Base-by-base conservation (phyloP, 2,329 filamentous ascomycete species). In the Monilinia aucupariae region DNA sequence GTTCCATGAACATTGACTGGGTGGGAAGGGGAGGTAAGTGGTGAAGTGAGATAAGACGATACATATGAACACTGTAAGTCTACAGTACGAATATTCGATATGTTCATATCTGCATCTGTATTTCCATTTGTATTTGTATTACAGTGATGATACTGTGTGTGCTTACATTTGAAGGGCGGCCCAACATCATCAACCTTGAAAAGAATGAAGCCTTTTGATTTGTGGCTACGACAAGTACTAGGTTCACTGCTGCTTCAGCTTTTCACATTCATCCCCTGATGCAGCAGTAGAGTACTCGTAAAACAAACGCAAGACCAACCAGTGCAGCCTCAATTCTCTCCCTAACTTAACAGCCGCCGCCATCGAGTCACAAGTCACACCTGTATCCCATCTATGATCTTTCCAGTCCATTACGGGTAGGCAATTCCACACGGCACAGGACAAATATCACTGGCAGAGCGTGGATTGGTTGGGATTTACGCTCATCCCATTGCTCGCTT, bases 191-290 rank as follows among this genome's bases (percentile, higher is more conserved):
- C n/a, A 47, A 53, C 48, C 58, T 43, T 22, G 58, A 34, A 10
- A n/a, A n/a, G 20, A 32, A 59, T 59, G 45, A 32, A 50, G 34
- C 17, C 20, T 60, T 60, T 20, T 53, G 47, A 60, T 60, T 60
- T 43, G 58, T 45, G 48, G 54, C 41, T 32, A 39, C 34, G 3
- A 34, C 32, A 4, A 34, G 32, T 34, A 9, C 6, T 30, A 30
- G 27, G 27, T 30, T 30, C 3, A 6, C 6, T 39, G 13, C 37
- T 39, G 10, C 20, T 25, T 45, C 15, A 3, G 27, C 27, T 22
- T 17, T 34, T 20, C 53, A 41, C 27, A 43, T 20, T 54, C 10
- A 41, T 39, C 56, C 58, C 37, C 58, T 60, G 13, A 20, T 43
- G 17, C 13, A 45, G n/a, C 43, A 53, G 1, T 22, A 8, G 17